Evolutionary conservation across 164 flowering plant genomes (phyloP).

Genomic region (Vitis riparia): DNA sequence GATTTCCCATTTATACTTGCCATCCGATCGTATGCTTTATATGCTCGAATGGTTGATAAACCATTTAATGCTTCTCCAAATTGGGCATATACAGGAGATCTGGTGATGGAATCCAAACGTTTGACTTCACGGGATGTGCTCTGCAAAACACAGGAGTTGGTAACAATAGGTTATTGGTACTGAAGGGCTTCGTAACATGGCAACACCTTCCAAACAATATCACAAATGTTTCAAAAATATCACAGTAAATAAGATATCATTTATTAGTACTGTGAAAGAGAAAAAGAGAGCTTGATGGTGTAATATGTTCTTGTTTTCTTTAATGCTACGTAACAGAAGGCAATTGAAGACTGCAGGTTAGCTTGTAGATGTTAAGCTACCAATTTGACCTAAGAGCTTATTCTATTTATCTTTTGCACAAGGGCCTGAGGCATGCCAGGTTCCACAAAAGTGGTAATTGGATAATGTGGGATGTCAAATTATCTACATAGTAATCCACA

Average conservation of each 20-base stretch:
- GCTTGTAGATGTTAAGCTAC: neutral
- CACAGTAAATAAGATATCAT: neutral
- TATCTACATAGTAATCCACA: no score
- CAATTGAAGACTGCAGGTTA: neutral
- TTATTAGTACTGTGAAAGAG: neutral
- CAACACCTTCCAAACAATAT: neutral
- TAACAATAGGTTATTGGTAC: neutral
- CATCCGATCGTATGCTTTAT: slow-evolving; percentile 91
- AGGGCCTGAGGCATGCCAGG: no score
- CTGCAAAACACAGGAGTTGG: slow-evolving; percentile 33
- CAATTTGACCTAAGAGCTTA: no score
- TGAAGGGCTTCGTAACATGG: neutral
- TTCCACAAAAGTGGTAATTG: no score
- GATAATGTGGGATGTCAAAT: no score
- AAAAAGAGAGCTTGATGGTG: neutral
- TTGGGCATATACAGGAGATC: slow-evolving; percentile 98
- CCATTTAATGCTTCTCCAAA: slow-evolving; percentile 97
- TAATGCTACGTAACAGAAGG: neutral
- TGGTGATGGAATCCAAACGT: slow-evolving; percentile 84
- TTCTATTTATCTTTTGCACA: no score
- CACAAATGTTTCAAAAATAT: neutral
- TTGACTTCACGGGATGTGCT: slow-evolving; percentile 98
- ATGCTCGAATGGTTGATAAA: slow-evolving; percentile 82
- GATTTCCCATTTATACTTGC: slow-evolving; percentile 75
- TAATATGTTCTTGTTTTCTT: neutral